These are phyloP conservation scores for Flaveria robusta DNA, from an alignment of 129 eudicot genomes.

Conservation along the genomic window DNA sequence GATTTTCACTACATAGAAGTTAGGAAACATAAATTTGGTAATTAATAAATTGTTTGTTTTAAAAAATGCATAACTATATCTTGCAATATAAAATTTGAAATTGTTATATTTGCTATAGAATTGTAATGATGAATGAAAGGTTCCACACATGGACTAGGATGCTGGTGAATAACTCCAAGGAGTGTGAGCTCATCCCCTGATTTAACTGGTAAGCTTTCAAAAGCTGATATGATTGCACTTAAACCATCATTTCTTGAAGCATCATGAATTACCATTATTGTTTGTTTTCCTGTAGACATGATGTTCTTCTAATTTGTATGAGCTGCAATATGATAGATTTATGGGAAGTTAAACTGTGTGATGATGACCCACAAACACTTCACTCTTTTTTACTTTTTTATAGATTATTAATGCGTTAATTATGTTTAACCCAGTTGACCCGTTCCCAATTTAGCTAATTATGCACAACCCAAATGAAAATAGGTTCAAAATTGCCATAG, in stretches of 20 bases:
- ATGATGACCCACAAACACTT: background rate
- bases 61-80: background rate
- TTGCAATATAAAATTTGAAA: slow-evolving; percentile 1
- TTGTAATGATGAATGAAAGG: slow-evolving; percentile 29
- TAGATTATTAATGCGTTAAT: background rate
- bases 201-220: slow-evolving; percentile 35
- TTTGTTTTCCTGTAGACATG: slow-evolving; percentile 42
- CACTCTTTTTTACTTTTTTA: background rate
- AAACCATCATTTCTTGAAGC: slow-evolving; percentile 53
- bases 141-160: slow-evolving; percentile 52
- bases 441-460: background rate
- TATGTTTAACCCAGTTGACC: background rate
- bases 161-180: slow-evolving; percentile 57
- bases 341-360: slow-evolving; percentile 15
- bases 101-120: slow-evolving; percentile 5
- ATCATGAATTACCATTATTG: slow-evolving; percentile 56
- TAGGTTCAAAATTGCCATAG: background rate
- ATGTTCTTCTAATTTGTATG: slow-evolving; percentile 24
- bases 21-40: slow-evolving; percentile 10
- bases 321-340: slow-evolving; percentile 30
- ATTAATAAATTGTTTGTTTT: background rate
- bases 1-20: slow-evolving; percentile 45
- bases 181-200: slow-evolving; percentile 61
- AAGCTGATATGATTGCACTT: slow-evolving; percentile 43
- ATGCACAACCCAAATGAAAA: background rate